Conservation (phyloP, 2,329 filamentous ascomycete species). For the Hortaea sp. region DNA sequence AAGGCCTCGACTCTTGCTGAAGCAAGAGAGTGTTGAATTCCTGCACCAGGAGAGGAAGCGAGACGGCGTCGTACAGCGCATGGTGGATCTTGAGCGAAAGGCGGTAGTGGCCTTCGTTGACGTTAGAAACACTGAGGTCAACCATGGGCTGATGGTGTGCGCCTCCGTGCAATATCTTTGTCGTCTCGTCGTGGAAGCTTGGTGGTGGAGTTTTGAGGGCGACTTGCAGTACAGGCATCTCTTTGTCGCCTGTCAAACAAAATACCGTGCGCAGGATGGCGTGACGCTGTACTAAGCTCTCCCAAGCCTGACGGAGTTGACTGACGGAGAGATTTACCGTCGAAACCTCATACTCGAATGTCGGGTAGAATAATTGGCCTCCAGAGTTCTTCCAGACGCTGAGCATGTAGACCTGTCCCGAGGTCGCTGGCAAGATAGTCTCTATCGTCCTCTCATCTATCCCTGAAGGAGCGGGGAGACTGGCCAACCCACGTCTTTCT, state of each 20-base stretch:
- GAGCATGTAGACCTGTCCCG: conserved; percentile 75
- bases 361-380: conserved; percentile 62
- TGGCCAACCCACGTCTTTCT: conserved; percentile 3
- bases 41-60: conserved; percentile 54
- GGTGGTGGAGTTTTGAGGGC: conserved; percentile 37
- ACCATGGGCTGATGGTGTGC: conserved; percentile 11
- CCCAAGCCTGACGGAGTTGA: conserved; percentile 52
- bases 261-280: conserved; percentile 63
- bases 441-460: conserved; percentile 43
- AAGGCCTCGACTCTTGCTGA: background rate
- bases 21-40: conserved; percentile 39
- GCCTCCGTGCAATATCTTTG: background rate
- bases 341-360: conserved; percentile 52
- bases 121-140: conserved; percentile 10
- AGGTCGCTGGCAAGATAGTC: conserved; percentile 54
- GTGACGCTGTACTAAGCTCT: conserved; percentile 41
- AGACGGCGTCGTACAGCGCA: conserved; percentile 78
- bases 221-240: conserved; percentile 53
- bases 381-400: conserved; percentile 60
- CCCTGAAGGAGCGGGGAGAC: conserved; percentile 11
- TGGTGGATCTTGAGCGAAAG: conserved; percentile 59
- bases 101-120: conserved; percentile 7
- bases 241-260: conserved; percentile 37
- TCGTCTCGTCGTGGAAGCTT: conserved; percentile 20
- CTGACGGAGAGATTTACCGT: conserved; percentile 27